Base-by-base conservation (phyloP, 2,329 filamentous ascomycete genomes). In the Penicillium sp. region DNA sequence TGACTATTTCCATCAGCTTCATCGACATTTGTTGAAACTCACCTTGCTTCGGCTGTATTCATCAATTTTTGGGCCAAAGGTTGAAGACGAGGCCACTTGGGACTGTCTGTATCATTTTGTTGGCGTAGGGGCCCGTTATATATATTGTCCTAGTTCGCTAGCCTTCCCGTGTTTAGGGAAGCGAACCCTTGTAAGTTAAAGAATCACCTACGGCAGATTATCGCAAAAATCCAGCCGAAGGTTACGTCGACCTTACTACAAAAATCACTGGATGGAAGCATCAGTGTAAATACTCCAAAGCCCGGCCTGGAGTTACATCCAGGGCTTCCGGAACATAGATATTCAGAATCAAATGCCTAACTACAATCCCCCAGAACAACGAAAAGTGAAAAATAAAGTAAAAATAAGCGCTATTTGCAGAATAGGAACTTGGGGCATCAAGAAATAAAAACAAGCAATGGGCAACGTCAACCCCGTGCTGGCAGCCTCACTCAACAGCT, bases 401-500 rank as follows among this genome's bases (percentile, higher is more conserved):
- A 48, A 16, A 60, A 63, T 54, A 61, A 64, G 53, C 67, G 66
- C 58, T 69, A 65, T 65, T 63, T 70, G 59, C 62, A 65, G 54
- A 54, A 55, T 45, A 58, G 28, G 42, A 61, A 43, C 35, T 16
- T 42, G 25, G 25, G 45, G 54, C 52, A 61, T 35, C 55, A 45
- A 63, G 45, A 49, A 56, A 60, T 40, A 38, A 55, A 55, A 57
- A 30, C 43, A 57, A 26, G 38, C 40, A 35, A 37, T 37, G 35
- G 35, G 35, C 30, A 52, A 52, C n/a, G 48, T 35, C 54, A 56
- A 60, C 45, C 52, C 56, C 35, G 19, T 22, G 19, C 19, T 16
- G 55, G 38, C 52, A 60, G 37, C 46, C 38, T 60, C 53, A 28
- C 28, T 26, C 52, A 42, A 45, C 51, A 16, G 30, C 33, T 33